Evolutionary conservation across 1,139 yeast species (phyloP), one percentile per base, ranked within the genome.

Genomic region (Blastobotrys illinoisensis): DNA sequence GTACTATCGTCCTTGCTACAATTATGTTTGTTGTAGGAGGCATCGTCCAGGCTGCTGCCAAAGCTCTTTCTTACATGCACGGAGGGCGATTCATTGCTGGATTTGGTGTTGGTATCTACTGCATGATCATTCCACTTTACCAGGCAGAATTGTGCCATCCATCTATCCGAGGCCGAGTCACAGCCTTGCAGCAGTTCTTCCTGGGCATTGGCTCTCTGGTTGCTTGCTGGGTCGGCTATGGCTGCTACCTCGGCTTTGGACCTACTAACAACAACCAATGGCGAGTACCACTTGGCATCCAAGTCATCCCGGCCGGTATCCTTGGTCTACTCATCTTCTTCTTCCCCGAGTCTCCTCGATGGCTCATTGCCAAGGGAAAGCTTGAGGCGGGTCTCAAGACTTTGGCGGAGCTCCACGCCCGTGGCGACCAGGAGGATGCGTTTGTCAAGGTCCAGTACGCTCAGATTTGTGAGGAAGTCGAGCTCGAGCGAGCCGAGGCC

Each of bases 211-310:
- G 89, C 64, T 75, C 82, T 55, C 72, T 83, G 65, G 60, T 82
- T 55, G 86, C 87, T 47, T 78, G 82, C 64, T 79, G 84, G 75
- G 78, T 83, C 58, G 81, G 81, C 55, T 82, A 79, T 62, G 87
- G 82, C 2, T 54, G 58, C 26, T 61, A 52, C 48, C 53, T 59
- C 16, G 63, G 63, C 14, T 60, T 63, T 28, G 60, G 62, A 13
- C 56, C 58, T 46, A 57, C 48, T 14, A 48, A 36, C 52, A 60
- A 45, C 51, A 58, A 56, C 40, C 55, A 61, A 44, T 58, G 60
- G 55, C 52, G 62, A 46, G 50, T 56, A n/a, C 62, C 62, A 9
- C 47, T 63, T 24, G 54, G 56, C 26, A 51, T 63, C 19, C 66
- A 63, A 47, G 53, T 62, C 36, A 32, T 57, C 9, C 65, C 65